Conservation (phyloP, 1,284 basidiomycete species). For the Ceratobasidium theobromae region DNA sequence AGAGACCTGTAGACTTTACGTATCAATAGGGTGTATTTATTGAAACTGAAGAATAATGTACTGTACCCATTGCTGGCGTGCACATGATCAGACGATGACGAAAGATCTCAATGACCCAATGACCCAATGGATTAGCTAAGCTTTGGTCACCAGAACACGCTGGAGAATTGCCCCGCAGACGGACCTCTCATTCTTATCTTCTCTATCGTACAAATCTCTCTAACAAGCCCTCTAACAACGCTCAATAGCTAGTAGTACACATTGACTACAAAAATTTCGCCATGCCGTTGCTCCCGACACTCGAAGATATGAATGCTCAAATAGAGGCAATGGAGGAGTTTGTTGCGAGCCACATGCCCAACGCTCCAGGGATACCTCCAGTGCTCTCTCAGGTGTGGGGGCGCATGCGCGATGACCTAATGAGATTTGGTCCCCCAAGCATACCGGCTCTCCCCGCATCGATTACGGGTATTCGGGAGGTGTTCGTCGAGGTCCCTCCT, state of each 20-base stretch:
- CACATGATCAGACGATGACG: slow-evolving; percentile 7
- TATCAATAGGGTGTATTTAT: not conserved
- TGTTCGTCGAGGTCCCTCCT: slow-evolving; percentile 65
- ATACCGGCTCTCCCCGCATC: slow-evolving; percentile 60
- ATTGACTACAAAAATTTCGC: not conserved
- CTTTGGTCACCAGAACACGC: slow-evolving; percentile 13
- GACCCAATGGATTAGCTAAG: slow-evolving; percentile 1
- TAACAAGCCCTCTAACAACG: slow-evolving; percentile 12
- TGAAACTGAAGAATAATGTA: not conserved
- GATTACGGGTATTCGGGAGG: slow-evolving; percentile 62
- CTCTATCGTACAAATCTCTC: not conserved
- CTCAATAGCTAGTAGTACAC: not conserved
- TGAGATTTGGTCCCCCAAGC: slow-evolving; percentile 69
- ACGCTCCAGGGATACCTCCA: slow-evolving; percentile 59
- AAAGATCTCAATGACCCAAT: not conserved
- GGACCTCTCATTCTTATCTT: no score
- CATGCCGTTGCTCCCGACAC: slow-evolving; percentile 42
- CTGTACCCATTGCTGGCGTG: slow-evolving; percentile 18
- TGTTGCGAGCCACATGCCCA: slow-evolving; percentile 58
- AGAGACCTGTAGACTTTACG: not conserved
- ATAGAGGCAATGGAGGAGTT: slow-evolving; percentile 66
- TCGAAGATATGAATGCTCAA: slow-evolving; percentile 71
- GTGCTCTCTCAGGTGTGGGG: slow-evolving; percentile 61
- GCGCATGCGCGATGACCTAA: slow-evolving; percentile 72
- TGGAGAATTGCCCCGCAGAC: not conserved